A percentile compares a stretch with the other conserved stretches of the same genome.
These are phyloP conservation scores for Guadua angustifolia DNA, from an alignment of 176 grass and related monocot species.

Conservation along the genomic window DNA sequence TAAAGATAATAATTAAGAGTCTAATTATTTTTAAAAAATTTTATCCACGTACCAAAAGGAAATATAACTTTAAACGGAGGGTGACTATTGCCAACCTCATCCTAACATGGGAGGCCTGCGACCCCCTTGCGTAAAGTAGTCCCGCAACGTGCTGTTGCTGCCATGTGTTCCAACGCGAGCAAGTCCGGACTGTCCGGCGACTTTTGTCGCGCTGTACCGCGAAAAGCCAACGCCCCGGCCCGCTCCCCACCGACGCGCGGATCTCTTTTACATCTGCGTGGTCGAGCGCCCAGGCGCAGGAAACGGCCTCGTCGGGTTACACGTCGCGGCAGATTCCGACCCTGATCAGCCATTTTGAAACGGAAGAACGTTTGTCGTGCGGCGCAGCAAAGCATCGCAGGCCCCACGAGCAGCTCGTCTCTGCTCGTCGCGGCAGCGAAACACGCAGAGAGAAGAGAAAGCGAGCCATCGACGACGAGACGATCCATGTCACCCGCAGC, in stretches of 20 bases:
- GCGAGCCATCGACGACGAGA: neutral
- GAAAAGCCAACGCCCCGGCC: constrained; percentile 18
- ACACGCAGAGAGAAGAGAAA: neutral
- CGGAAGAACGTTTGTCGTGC: neutral
- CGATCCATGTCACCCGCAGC: neutral
- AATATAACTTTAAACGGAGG: too few relatives aligned
- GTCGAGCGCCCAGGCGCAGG: neutral
- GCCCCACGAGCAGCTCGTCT: neutral
- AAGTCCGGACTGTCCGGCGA: neutral
- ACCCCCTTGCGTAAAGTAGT: neutral
- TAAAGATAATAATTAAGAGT: too few relatives aligned
- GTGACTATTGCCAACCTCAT: too few relatives aligned
- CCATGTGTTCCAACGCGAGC: constrained; percentile 31
- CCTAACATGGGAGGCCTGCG: neutral
- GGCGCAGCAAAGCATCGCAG: constrained; percentile 11
- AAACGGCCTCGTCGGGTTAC: constrained; percentile 18
- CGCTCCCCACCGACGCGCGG: neutral
- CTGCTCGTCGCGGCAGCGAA: neutral
- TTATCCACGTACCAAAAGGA: too few relatives aligned
- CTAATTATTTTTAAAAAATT: too few relatives aligned
- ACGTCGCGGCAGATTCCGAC: constrained; percentile 1
- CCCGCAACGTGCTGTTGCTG: neutral
- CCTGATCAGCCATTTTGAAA: neutral
- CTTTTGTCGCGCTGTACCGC: neutral
- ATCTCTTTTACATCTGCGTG: neutral